A percentile compares a stretch with the other conserved stretches of the same genome.
Evolutionary conservation across 495 filamentous ascomycete genomes (phyloP).

Genomic region (Aspergillus cristatus): DNA sequence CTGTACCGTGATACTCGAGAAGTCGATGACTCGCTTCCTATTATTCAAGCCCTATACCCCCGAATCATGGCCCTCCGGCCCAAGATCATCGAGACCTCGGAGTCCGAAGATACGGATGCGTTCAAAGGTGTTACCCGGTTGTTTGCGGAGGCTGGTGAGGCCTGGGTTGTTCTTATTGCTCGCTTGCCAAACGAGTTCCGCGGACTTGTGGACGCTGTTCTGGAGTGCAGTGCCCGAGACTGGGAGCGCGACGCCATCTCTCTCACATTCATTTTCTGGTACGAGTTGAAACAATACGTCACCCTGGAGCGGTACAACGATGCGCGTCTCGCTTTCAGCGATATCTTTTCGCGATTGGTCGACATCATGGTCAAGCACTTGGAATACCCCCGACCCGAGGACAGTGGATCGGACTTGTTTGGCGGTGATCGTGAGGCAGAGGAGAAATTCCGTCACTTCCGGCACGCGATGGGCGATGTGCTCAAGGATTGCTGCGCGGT

Average conservation of each 20-base stretch:
- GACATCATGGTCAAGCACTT: constrained; percentile 91
- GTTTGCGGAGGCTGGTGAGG: constrained; percentile 87
- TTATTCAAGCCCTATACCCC: constrained; percentile 80
- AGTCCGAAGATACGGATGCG: constrained; percentile 74
- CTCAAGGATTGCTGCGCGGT: constrained; percentile 96
- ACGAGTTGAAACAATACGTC: constrained; percentile 94
- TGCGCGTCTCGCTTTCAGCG: constrained; percentile 61
- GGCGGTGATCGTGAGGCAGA: constrained; percentile 93
- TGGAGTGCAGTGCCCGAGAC: constrained; percentile 84
- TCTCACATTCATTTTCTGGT: constrained; percentile 95
- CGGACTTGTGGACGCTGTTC: constrained; percentile 76
- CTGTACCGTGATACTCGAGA: constrained; percentile 90
- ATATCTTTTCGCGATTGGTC: constrained; percentile 78
- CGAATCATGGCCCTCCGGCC: constrained; percentile 68
- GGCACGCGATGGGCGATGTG: constrained; percentile 95
- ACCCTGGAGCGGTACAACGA: constrained; percentile 82
- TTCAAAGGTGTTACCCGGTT: constrained; percentile 83
- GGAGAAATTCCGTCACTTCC: constrained; percentile 94
- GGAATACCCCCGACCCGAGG: constrained; percentile 75
- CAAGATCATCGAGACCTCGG: constrained; percentile 64
- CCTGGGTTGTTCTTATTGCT: constrained; percentile 86
- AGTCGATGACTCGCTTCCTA: constrained; percentile 68
- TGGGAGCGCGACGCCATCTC: constrained; percentile 81
- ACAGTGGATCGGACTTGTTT: constrained; percentile 74
- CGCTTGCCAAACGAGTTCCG: constrained; percentile 73